phyloP scores from a whole-genome alignment of 2,329 filamentous ascomycete genomes.

The Apiospora malaysiana region DNA sequence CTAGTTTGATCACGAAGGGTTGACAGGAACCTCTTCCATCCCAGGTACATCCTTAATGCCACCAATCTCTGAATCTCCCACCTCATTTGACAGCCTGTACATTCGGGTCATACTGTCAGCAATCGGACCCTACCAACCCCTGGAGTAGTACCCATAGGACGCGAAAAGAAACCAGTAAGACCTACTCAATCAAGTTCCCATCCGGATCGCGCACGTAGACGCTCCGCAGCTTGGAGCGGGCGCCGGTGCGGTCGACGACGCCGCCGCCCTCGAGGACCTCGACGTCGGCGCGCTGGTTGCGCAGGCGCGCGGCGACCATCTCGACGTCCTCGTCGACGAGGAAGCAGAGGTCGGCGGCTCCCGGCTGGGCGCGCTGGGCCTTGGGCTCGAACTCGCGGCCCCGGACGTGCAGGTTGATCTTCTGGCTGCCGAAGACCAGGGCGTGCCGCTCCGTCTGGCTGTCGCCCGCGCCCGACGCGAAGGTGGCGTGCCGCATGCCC shows the following conservation, averaged over 20 bases:
- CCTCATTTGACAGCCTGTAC: constrained; percentile 23
- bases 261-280: constrained; percentile 56
- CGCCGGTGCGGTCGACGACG: constrained; percentile 61
- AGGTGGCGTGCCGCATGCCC: constrained; percentile 62
- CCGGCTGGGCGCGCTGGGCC: constrained; percentile 57
- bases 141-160: too few relatives aligned
- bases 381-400: constrained; percentile 67
- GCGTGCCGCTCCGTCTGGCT: constrained; percentile 49
- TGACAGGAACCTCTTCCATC: not conserved
- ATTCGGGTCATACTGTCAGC: not conserved
- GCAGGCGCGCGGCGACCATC: constrained; percentile 48
- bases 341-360: constrained; percentile 66
- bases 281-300: constrained; percentile 45
- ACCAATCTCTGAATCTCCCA: not conserved
- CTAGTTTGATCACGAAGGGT: not conserved
- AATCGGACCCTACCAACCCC: too few relatives aligned
- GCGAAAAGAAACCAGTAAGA: constrained; percentile 10
- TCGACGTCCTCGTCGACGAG: constrained; percentile 58
- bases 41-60: constrained; percentile 2
- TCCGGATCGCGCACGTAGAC: constrained; percentile 67
- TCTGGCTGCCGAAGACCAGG: constrained; percentile 62
- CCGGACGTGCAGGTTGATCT: constrained; percentile 65
- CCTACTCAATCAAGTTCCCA: constrained; percentile 67
- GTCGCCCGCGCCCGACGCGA: constrained; percentile 43
- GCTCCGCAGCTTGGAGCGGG: constrained; percentile 59